These are phyloP conservation scores for Pinus tabuliformis DNA, from an alignment of 75 land plant species.

Conservation along the genomic window DNA sequence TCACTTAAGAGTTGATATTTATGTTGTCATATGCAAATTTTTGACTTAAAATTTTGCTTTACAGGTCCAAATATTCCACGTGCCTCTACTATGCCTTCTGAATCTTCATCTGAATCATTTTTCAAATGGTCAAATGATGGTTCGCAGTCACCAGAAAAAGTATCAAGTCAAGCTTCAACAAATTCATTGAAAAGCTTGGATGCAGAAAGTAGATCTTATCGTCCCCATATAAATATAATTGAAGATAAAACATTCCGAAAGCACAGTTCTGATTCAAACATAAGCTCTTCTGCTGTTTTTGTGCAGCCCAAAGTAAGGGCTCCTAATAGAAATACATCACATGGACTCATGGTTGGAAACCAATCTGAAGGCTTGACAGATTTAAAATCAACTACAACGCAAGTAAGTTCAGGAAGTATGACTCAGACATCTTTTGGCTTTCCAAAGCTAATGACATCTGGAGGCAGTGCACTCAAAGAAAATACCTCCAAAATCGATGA, in stretches of 20 bases:
- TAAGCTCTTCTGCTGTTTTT: conserved; percentile 6
- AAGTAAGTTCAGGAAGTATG: not conserved
- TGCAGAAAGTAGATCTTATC: not conserved
- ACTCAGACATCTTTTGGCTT: conserved; percentile 2
- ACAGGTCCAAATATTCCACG: not conserved
- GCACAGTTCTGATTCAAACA: conserved; percentile 13
- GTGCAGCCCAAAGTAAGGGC: conserved; percentile 1
- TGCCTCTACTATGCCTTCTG: not conserved
- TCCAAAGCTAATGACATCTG: not conserved
- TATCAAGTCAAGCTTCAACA: not conserved
- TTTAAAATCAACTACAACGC: not conserved
- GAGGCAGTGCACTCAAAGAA: not conserved
- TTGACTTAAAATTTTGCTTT: not conserved
- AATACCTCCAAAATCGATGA: not conserved
- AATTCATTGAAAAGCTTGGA: not conserved
- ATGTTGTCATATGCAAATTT: not conserved
- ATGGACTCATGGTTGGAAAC: conserved; percentile 1
- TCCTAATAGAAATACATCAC: conserved; percentile 2
- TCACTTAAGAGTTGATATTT: not conserved
- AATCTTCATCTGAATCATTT: conserved; percentile 6
- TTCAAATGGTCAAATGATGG: not conserved
- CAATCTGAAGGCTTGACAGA: not conserved
- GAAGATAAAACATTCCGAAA: not conserved
- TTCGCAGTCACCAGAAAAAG: not conserved
- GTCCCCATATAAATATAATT: not conserved